Conservation (phyloP, 2,329 filamentous ascomycete species). For the Blastomyces emzantsi region DNA sequence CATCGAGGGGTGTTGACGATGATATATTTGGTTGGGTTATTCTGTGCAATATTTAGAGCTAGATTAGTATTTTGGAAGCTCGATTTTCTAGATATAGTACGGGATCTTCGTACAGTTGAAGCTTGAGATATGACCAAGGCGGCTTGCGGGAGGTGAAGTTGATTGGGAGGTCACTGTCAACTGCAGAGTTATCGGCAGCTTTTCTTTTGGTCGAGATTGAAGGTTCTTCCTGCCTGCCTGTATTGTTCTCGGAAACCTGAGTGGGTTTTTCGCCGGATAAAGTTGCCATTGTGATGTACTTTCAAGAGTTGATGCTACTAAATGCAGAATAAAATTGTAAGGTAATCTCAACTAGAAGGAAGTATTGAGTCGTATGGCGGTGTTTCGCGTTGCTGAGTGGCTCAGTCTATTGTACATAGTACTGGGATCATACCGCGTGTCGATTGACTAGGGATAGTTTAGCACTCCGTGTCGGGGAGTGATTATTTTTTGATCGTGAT, state of each 20-base stretch:
- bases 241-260: not conserved
- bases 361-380: too few relatives aligned
- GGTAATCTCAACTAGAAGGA: not conserved
- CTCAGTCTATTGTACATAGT: too few relatives aligned
- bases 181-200: not conserved
- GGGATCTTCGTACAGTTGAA: constrained; percentile 30
- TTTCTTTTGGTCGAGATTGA: constrained; percentile 6
- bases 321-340: not conserved
- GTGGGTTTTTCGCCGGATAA: not conserved
- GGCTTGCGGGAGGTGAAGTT: constrained; percentile 35
- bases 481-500: too few relatives aligned
- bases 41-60: constrained; percentile 15
- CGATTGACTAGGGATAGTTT: too few relatives aligned
- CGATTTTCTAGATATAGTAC: not conserved
- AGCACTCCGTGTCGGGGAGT: too few relatives aligned
- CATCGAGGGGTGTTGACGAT: constrained; percentile 27
- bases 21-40: constrained; percentile 11
- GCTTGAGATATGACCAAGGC: constrained; percentile 38
- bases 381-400: too few relatives aligned
- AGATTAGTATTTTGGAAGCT: not conserved
- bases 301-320: not conserved
- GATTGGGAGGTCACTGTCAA: constrained; percentile 5
- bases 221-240: not conserved
- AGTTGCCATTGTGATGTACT: not conserved
- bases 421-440: too few relatives aligned